Conservation (phyloP, 495 filamentous ascomycete species). For the Darksidea phi region DNA sequence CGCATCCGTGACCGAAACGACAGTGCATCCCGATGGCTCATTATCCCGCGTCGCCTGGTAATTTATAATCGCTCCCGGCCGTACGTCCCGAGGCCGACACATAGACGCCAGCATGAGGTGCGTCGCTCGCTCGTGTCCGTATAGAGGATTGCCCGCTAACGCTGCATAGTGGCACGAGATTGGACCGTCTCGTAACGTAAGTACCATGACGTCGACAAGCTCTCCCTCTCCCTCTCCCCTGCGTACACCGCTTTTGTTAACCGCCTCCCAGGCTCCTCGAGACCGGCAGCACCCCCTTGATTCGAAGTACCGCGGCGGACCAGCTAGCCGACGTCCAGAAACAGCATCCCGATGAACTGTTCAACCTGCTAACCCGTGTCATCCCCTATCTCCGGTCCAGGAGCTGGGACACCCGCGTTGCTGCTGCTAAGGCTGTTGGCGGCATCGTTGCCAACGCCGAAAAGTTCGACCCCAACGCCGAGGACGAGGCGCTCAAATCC, state of each 20-base stretch:
- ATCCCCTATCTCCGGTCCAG: slow-evolving; percentile 88
- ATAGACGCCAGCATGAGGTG: slow-evolving; percentile 26
- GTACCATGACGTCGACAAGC: slow-evolving; percentile 3
- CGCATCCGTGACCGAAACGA: neutral
- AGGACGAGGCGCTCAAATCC: slow-evolving; percentile 49
- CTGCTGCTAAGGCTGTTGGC: slow-evolving; percentile 87
- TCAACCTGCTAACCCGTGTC: slow-evolving; percentile 93
- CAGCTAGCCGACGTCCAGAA: slow-evolving; percentile 97
- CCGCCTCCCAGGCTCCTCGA: slow-evolving; percentile 72
- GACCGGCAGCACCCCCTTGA: slow-evolving; percentile 90
- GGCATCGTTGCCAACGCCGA: slow-evolving; percentile 89
- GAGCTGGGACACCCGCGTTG: slow-evolving; percentile 91
- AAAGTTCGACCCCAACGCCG: slow-evolving; percentile 79
- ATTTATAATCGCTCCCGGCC: neutral
- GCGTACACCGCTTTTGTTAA: neutral
- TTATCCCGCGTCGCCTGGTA: neutral
- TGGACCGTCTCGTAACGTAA: slow-evolving; percentile 34
- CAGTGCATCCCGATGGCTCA: neutral
- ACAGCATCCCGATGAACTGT: slow-evolving; percentile 93
- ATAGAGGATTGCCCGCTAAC: slow-evolving; percentile 27
- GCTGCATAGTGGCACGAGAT: slow-evolving; percentile 28
- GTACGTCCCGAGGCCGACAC: neutral
- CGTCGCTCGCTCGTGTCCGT: neutral
- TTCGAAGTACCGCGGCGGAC: slow-evolving; percentile 92
- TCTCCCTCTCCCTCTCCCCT: neutral